These are phyloP conservation scores for Calonectria hawksworthii DNA, from an alignment of 2,329 filamentous ascomycete species.

Conservation along the genomic window DNA sequence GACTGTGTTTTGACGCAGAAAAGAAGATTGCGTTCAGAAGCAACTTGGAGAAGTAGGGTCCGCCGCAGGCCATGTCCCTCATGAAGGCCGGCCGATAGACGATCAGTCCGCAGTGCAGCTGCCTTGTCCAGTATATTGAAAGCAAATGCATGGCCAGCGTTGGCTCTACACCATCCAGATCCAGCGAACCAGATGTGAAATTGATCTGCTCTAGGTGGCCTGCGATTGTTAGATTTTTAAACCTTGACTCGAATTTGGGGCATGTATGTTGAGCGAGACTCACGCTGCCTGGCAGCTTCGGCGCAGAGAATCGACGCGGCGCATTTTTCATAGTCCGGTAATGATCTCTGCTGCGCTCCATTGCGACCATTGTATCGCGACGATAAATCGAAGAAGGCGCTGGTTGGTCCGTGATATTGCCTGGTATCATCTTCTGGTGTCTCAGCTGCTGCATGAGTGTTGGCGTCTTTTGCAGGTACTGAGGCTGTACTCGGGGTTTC, in stretches of 20 bases:
- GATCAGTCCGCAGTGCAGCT: constrained; percentile 59
- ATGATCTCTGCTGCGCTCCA: constrained; percentile 40
- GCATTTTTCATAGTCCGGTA: constrained; percentile 52
- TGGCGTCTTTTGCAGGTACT: neutral
- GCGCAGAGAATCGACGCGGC: constrained; percentile 50
- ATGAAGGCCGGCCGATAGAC: constrained; percentile 68
- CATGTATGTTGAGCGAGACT: neutral
- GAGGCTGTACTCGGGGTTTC: neutral
- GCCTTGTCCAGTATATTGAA: constrained; percentile 66
- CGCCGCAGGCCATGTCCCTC: constrained; percentile 65
- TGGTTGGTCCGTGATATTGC: constrained; percentile 63
- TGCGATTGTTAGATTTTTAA: constrained; percentile 24
- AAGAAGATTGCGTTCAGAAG: constrained; percentile 68
- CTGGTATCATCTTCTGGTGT: neutral
- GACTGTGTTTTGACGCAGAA: constrained; percentile 60
- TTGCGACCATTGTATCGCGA: constrained; percentile 38
- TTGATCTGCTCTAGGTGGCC: constrained; percentile 65
- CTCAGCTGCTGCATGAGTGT: neutral
- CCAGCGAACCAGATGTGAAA: constrained; percentile 59
- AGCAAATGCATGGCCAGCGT: constrained; percentile 65
- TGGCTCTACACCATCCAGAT: constrained; percentile 68
- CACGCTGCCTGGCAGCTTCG: constrained; percentile 39
- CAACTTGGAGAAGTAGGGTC: constrained; percentile 69
- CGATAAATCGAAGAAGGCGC: constrained; percentile 58
- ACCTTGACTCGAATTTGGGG: neutral